Percentiles rank a stretch among this genome's conserved stretches.
Conservation (phyloP, 164 flowering plant species). For the Kingdonia uniflora region DNA sequence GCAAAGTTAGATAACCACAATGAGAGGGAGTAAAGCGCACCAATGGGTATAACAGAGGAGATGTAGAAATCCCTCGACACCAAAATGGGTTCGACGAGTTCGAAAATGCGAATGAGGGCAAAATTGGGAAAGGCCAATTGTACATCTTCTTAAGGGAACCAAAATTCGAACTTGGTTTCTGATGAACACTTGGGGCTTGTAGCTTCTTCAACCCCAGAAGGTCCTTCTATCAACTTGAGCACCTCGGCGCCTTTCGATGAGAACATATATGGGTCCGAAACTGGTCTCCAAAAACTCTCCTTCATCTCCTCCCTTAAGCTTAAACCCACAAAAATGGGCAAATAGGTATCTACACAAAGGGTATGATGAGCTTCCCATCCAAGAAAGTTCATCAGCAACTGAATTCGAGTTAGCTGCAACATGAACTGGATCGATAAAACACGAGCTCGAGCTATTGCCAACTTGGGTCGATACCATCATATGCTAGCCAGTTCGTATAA, state of each 20-base stretch:
- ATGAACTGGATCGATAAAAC: too few species aligned
- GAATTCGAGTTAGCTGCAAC: too few species aligned
- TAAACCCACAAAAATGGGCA: background rate
- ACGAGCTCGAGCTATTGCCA: too few species aligned
- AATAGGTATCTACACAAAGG: conserved; percentile 29
- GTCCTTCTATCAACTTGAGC: conserved; percentile 85
- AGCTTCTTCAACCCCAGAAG: conserved; percentile 56
- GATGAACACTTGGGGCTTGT: conserved; percentile 27
- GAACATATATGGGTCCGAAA: conserved; percentile 35
- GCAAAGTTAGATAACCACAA: conserved; percentile 45
- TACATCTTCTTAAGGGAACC: conserved; percentile 41
- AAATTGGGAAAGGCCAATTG: conserved; percentile 41
- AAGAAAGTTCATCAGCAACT: conserved; percentile 84
- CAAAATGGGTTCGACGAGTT: conserved; percentile 28
- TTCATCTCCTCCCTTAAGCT: too few species aligned
- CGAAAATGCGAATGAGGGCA: conserved; percentile 27
- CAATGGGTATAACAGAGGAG: conserved; percentile 37
- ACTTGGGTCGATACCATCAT: too few species aligned
- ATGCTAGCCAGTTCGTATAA: too few species aligned
- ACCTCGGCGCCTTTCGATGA: conserved; percentile 86
- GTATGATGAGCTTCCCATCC: conserved; percentile 80
- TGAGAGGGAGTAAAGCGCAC: conserved; percentile 27
- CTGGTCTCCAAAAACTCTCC: conserved; percentile 3
- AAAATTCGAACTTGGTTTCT: conserved; percentile 13
- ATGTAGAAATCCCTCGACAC: conserved; percentile 30